phyloP scores from a whole-genome alignment of 2,329 filamentous ascomycete species.

The Byssochlamys sp. region DNA sequence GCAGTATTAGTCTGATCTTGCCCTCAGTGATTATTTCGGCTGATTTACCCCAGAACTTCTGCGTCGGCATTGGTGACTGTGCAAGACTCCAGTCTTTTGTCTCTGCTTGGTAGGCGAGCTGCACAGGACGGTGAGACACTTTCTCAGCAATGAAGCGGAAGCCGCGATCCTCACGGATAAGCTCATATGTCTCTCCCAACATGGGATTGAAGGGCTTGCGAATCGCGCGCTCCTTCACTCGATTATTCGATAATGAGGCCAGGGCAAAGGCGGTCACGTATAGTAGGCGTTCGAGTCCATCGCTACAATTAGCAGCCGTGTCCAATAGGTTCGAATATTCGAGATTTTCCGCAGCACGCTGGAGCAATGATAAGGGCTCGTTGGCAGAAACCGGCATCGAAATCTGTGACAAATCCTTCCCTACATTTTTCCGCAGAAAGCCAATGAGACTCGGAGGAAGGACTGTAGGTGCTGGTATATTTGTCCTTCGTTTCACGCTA shows the following conservation, averaged over 20 bases:
- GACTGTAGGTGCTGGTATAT: slow-evolving; percentile 64
- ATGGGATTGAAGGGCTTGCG: slow-evolving; percentile 97
- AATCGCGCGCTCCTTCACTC: slow-evolving; percentile 81
- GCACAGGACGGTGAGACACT: slow-evolving; percentile 81
- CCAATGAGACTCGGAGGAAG: slow-evolving; percentile 83
- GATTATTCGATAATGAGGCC: slow-evolving; percentile 69
- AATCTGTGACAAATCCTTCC: slow-evolving; percentile 92
- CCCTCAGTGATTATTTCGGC: slow-evolving; percentile 91
- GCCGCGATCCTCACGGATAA: slow-evolving; percentile 75
- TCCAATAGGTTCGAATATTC: slow-evolving; percentile 85
- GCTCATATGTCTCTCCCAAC: slow-evolving; percentile 88
- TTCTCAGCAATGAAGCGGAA: slow-evolving; percentile 94
- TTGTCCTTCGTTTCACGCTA: slow-evolving; percentile 55
- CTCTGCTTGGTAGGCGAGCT: slow-evolving; percentile 88
- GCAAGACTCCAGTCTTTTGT: slow-evolving; percentile 73
- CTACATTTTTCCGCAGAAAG: slow-evolving; percentile 92
- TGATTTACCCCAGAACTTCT: slow-evolving; percentile 98
- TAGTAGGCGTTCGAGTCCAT: slow-evolving; percentile 62
- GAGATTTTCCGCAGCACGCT: slow-evolving; percentile 78
- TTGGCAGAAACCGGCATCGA: slow-evolving; percentile 97
- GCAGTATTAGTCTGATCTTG: slow-evolving; percentile 66
- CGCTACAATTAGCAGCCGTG: slow-evolving; percentile 49
- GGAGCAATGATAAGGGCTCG: slow-evolving; percentile 78
- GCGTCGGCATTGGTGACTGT: slow-evolving; percentile 76
- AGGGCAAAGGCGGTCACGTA: slow-evolving; percentile 85